Evolutionary conservation across 2,329 filamentous ascomycete species (phyloP).

Genomic region (Fusarium siculi): DNA sequence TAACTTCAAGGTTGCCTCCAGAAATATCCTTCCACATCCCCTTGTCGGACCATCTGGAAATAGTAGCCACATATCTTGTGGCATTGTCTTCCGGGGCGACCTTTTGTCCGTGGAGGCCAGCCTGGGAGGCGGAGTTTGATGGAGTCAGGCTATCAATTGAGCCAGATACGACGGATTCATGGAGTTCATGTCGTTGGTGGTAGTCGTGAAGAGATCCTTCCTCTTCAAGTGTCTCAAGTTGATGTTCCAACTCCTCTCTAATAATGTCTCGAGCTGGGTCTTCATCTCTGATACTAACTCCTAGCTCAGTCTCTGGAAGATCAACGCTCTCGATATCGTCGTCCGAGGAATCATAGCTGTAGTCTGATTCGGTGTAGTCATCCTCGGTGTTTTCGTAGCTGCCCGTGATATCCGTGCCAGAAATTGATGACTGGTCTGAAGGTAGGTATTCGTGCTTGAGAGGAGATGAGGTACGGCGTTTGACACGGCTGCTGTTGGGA

Average conservation of each 20-base stretch:
- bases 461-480: slow-evolving; percentile 87
- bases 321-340: slow-evolving; percentile 70
- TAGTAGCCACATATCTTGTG: slow-evolving; percentile 61
- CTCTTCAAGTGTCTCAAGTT: slow-evolving; percentile 43
- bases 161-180: slow-evolving; percentile 57
- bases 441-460: slow-evolving; percentile 97
- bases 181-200: slow-evolving; percentile 38
- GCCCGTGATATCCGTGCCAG: slow-evolving; percentile 66
- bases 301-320: slow-evolving; percentile 67
- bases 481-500: slow-evolving; percentile 57
- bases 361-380: slow-evolving; percentile 61
- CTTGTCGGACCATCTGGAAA: slow-evolving; percentile 72
- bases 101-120: slow-evolving; percentile 63
- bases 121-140: slow-evolving; percentile 85
- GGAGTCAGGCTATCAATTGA: slow-evolving; percentile 75
- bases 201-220: slow-evolving; percentile 20
- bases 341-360: slow-evolving; percentile 59
- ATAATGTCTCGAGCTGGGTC: slow-evolving; percentile 60
- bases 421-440: slow-evolving; percentile 73
- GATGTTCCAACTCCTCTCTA: slow-evolving; percentile 47
- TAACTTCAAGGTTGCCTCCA: slow-evolving; percentile 62
- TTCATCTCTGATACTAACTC: slow-evolving; percentile 63
- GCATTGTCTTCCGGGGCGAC: slow-evolving; percentile 53
- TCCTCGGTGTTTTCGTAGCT: slow-evolving; percentile 57
- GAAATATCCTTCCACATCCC: slow-evolving; percentile 70